Conservation (phyloP, 2,329 filamentous ascomycete species). For the Drechslerella coelobrocha region DNA sequence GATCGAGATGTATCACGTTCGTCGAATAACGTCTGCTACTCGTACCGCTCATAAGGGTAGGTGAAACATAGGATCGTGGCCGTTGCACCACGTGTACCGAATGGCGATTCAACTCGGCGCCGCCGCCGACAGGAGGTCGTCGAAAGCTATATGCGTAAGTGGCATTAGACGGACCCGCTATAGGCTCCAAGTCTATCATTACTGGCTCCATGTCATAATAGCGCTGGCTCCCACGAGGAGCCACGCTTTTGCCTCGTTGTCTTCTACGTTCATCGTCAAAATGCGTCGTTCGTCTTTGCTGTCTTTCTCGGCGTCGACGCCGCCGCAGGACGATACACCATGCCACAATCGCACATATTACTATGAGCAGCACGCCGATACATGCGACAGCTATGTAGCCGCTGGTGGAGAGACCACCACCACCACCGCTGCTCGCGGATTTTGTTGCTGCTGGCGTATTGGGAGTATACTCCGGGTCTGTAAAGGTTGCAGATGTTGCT, state of each 20-base stretch:
- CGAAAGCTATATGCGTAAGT: slow-evolving; percentile 31
- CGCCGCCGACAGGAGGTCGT: slow-evolving; percentile 19
- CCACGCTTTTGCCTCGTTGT: slow-evolving; percentile 33
- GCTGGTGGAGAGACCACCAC: slow-evolving; percentile 35
- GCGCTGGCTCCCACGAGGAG: slow-evolving; percentile 22
- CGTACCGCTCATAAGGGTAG: slow-evolving; percentile 7
- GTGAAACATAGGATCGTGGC: slow-evolving; percentile 38
- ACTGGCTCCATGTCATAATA: slow-evolving; percentile 36
- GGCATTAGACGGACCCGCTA: slow-evolving; percentile 11
- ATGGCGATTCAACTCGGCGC: slow-evolving; percentile 16
- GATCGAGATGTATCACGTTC: slow-evolving; percentile 22
- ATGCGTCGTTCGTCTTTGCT: slow-evolving; percentile 13
- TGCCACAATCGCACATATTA: slow-evolving; percentile 18
- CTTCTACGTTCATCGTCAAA: slow-evolving; percentile 34
- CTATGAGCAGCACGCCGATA: slow-evolving; percentile 30
- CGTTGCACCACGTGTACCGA: slow-evolving; percentile 39
- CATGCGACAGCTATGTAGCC: slow-evolving; percentile 46
- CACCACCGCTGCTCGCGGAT: neutral
- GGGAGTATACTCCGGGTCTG: slow-evolving; percentile 22
- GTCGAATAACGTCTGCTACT: slow-evolving; percentile 30
- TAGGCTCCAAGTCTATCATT: slow-evolving; percentile 42
- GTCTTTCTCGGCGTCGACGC: slow-evolving; percentile 24
- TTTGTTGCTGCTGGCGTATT: slow-evolving; percentile 17
- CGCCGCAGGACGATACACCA: slow-evolving; percentile 31
- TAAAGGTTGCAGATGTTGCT: slow-evolving; percentile 5